Percentiles rank a stretch among this genome's conserved stretches.
phyloP scores from a whole-genome alignment of 2,329 filamentous ascomycete genomes.

The Thielaviopsis ethacetica region DNA sequence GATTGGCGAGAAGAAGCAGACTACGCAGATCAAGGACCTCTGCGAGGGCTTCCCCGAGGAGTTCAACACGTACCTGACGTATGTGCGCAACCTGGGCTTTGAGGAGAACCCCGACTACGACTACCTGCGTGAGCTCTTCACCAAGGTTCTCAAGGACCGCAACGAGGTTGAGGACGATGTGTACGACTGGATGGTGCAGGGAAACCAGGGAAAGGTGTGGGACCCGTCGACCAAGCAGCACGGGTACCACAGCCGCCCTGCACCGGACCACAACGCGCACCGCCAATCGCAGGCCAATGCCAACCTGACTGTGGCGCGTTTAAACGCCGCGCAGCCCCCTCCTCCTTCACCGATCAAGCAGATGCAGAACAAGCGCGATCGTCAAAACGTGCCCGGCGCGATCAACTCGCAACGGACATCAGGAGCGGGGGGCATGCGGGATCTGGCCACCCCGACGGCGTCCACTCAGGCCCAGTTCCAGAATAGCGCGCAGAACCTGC shows the following conservation, averaged over 20 bases:
- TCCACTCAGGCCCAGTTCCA: slow-evolving; percentile 95
- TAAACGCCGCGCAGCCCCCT: slow-evolving; percentile 86
- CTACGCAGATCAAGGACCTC: slow-evolving; percentile 87
- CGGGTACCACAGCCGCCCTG: slow-evolving; percentile 22
- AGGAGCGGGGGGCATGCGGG: slow-evolving; percentile 54
- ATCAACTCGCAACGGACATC: slow-evolving; percentile 61
- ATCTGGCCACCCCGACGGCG: slow-evolving; percentile 69
- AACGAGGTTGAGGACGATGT: slow-evolving; percentile 94
- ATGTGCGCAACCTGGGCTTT: slow-evolving; percentile 94
- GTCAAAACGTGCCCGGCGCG: slow-evolving; percentile 63
- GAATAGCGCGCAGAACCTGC: slow-evolving; percentile 80
- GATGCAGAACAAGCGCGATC: slow-evolving; percentile 57
- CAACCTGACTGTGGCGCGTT: slow-evolving; percentile 65
- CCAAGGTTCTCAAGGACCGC: slow-evolving; percentile 83
- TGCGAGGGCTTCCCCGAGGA: slow-evolving; percentile 94
- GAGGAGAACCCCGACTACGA: slow-evolving; percentile 98
- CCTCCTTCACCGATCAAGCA: slow-evolving; percentile 71
- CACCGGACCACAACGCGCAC: slow-evolving; percentile 57
- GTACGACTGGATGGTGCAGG: slow-evolving; percentile 98
- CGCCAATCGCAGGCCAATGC: slow-evolving; percentile 61
- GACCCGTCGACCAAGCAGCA: slow-evolving; percentile 54
- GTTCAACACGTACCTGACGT: slow-evolving; percentile 93
- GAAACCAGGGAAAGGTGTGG: slow-evolving; percentile 68
- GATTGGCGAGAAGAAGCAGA: slow-evolving; percentile 99
- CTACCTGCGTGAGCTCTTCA: slow-evolving; percentile 91